Base-by-base conservation (phyloP, 345 rosid genomes). In the Murraya koenigii region DNA sequence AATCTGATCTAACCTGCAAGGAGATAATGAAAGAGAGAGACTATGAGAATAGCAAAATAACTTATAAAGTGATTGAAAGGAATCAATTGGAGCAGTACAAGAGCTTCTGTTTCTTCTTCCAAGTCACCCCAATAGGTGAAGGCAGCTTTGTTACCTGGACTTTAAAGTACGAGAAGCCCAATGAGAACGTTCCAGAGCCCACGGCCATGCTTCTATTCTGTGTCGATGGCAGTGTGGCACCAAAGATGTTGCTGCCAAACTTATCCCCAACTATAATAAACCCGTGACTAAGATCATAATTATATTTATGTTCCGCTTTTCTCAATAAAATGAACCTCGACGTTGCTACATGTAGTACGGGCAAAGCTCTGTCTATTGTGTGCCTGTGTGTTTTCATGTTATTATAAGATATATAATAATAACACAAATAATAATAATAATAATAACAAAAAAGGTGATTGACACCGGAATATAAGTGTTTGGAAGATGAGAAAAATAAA, bases 21-120 rank as follows among this genome's bases (percentile, higher is more conserved):
- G 82, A 82, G 81, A 20, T 75, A 4, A 60, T 85, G 5, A 87
- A 85, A 60, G 75, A 64, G 8, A 77, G 82, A 75, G 87, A 88
- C 30, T 78, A 86, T 39, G 81, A 22, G 71, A 86, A 88, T n/a
- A 35, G 69, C 9, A 77, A 66, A 5, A 79, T 80, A 3, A 86
- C 71, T 5, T 86, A 52, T 67, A 82, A 60, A 62, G 69, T 82
- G 74, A 77, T 81, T 1, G 86, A 80, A 63, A 87, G 90, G 17
- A 80, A 79, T 41, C 70, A 84, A 23, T 14, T 80, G 72, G 79
- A 84, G 39, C 75, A 79, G 55, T 83, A 75, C 79, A 86, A 84
- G 78, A 67, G 22, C 30, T 81, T 80, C 74, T 58, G 4, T 14
- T 0, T 68, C 22, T 36, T 4, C 0, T 63, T 78, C 33, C 74